phyloP scores from a whole-genome alignment of 2,329 filamentous ascomycete species.

The Exophiala sp. region DNA sequence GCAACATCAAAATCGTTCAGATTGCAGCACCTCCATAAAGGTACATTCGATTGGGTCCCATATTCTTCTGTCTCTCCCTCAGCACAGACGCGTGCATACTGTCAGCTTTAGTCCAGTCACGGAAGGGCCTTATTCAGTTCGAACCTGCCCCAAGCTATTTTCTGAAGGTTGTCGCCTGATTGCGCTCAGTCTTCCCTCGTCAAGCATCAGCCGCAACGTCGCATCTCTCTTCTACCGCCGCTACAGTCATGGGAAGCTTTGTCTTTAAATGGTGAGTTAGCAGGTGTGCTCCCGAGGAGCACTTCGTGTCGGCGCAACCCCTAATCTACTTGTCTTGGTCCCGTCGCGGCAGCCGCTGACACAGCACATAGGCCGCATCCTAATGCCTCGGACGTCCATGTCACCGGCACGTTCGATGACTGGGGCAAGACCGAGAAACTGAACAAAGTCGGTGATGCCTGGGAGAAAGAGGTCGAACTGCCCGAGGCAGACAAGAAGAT shows the following conservation, averaged over 20 bases:
- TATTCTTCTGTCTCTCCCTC: not conserved
- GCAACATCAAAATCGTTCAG: not conserved
- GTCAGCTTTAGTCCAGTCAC: not conserved
- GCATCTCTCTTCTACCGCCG: not conserved
- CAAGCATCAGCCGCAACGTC: not conserved
- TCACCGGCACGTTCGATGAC: slow-evolving; percentile 92
- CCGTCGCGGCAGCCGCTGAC: slow-evolving; percentile 10
- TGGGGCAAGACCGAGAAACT: slow-evolving; percentile 85
- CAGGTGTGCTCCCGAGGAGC: not conserved
- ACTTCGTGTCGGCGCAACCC: not conserved
- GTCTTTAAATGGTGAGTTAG: slow-evolving; percentile 28
- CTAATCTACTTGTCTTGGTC: slow-evolving; percentile 1
- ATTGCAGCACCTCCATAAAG: not conserved
- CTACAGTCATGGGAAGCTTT: slow-evolving; percentile 27
- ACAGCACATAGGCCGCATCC: slow-evolving; percentile 64
- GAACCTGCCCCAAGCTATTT: slow-evolving; percentile 13
- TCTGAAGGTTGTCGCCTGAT: slow-evolving; percentile 19
- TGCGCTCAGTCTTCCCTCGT: slow-evolving; percentile 1
- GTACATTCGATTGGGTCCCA: not conserved
- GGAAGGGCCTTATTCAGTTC: slow-evolving; percentile 30
- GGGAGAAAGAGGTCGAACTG: slow-evolving; percentile 75
- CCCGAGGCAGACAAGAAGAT: slow-evolving; percentile 64
- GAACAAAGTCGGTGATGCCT: slow-evolving; percentile 64
- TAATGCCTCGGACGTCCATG: slow-evolving; percentile 73
- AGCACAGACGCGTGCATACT: not conserved